These are phyloP conservation scores for Kappamyces sp. DNA, from an alignment of 192 early-diverging fungal genomes.

Conservation along the genomic window DNA sequence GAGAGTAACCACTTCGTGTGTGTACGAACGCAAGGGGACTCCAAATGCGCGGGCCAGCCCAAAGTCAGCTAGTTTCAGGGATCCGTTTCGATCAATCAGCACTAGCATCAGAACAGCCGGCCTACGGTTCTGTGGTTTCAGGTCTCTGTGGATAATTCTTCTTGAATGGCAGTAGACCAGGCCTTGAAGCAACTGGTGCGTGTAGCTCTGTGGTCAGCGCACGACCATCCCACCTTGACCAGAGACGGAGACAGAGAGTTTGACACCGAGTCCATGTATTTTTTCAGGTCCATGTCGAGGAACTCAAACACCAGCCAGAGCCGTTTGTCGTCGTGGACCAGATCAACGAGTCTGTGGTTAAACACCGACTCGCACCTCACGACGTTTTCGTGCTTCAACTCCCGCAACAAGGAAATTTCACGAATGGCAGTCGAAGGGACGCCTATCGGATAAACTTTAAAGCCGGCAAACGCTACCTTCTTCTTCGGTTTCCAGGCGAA, in stretches of 20 bases:
- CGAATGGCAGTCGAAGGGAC: constrained; percentile 96
- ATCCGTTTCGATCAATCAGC: constrained; percentile 81
- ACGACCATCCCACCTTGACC: constrained; percentile 44
- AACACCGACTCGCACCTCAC: constrained; percentile 36
- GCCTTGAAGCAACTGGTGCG: constrained; percentile 82
- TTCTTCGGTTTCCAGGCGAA: constrained; percentile 65
- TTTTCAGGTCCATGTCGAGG: constrained; percentile 83
- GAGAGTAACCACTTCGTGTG: constrained; percentile 66
- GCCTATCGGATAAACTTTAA: too few species aligned
- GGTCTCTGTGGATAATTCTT: constrained; percentile 91
- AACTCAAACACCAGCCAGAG: constrained; percentile 96
- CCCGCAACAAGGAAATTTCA: constrained; percentile 97
- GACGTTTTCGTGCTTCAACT: constrained; percentile 88
- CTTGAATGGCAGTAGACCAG: constrained; percentile 84
- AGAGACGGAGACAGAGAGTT: constrained; percentile 45
- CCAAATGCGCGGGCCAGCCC: constrained; percentile 90
- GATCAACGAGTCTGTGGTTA: constrained; percentile 69
- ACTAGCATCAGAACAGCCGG: constrained; percentile 30
- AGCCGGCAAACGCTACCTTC: too few species aligned
- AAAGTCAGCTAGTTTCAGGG: constrained; percentile 92
- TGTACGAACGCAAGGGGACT: constrained; percentile 86
- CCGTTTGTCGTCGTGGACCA: constrained; percentile 78
- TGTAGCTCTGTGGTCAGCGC: constrained; percentile 70
- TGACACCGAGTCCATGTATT: constrained; percentile 68
- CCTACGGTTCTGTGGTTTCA: constrained; percentile 91